Evolutionary conservation across 148 eudicot genomes (phyloP), one percentile per base, ranked within the genome.

Genomic region (Cornus suecica): DNA sequence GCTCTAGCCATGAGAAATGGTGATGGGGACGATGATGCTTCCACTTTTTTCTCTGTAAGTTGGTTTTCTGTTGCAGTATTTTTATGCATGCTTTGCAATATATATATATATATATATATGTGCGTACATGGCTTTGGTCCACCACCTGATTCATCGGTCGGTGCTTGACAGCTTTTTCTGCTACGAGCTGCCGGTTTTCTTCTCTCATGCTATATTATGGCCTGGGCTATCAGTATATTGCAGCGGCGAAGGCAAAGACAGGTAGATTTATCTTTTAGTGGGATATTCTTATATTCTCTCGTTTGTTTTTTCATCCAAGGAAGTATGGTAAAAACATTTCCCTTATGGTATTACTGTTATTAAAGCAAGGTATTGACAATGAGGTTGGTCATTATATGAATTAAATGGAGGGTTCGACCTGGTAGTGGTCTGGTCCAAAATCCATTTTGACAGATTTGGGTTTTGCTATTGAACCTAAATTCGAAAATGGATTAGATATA

Each of bases 161-260:
- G 29, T 37, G 28, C 54, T 80, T 78, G 64, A 71, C 89, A 92
- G 97, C 89, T 89, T 78, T 90, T 92, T 87, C 82, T 92, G 84
- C 88, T 92, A 62, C 87, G 93, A 65, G 91, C 88, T 71, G 93
- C 90, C 84, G 93, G 93, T 29, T 92, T 92, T 81, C 91, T 92
- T 83, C 86, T 92, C 68, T 95, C 97, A 10, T 92, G 97, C 81
- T 92, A 92, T 84, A 84, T 92, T 68, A 87, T 92, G 91, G 89
- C 88, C 41, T 92, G 97, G 95, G 97, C 89, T 74, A 86, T 92
- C 69, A 84, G 93, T 79, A 77, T 90, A 63, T 75, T 90, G 78
- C 97, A 92, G 77, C 93, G 86, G 14, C 80, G 95, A 56, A 88
- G 90, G 77, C 88, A 90, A 82, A 88, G 93, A 84, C 91, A 85